Base-by-base conservation (phyloP, 257 asterid species). In the Buddleja alternifolia region DNA sequence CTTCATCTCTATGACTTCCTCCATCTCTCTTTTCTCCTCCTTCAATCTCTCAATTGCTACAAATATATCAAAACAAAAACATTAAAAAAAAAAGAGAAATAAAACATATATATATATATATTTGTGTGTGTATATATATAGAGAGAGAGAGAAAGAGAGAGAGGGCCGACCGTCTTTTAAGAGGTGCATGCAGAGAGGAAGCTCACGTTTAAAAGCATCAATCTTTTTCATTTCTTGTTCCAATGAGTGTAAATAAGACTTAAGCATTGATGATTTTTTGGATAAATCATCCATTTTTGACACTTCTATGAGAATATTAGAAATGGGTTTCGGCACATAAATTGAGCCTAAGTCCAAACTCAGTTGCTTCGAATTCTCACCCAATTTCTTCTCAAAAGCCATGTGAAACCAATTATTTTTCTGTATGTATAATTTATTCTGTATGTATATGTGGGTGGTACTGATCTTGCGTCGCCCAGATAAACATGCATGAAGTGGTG, bases 31-130 rank as follows among this genome's bases (percentile, higher is more conserved):
- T 36, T 39, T 71, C 75, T 85, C 85, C 71, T 67, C 79, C 73
- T 75, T 77, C 84, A 83, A 60, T 47, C 25, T 73, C 75, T 66
- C 85, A 70, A 85, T 87, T 19, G 85, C 96, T 89, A 20, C 52
- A 63, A 11, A 52, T 56, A 16, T 7, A n/a, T 36, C 7, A 32
- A 3, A 6, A 76, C n/a, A 51, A 54, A 63, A 60, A 29, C 41
- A 39, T 4, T 10, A 41, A 25, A 47, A 75, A 25, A 20, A 25
- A 5, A 48, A 16, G 24, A 24, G 10, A 17, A 20, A 1, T 32
- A 24, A 29, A 16, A 50, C 14, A 12, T 4, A 0, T n/a, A 24
- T 4, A 19, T 53, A 4, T 14, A 34, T 15, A 24, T 4, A 19
- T 53, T 1, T 14, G 17, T 15, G 8, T 9, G 45, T 14, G 40